Percentiles rank a stretch among this genome's conserved stretches.
Evolutionary conservation across 768 basidiomycete genomes (phyloP).

Genomic region (Kwoniella bestiolae): DNA sequence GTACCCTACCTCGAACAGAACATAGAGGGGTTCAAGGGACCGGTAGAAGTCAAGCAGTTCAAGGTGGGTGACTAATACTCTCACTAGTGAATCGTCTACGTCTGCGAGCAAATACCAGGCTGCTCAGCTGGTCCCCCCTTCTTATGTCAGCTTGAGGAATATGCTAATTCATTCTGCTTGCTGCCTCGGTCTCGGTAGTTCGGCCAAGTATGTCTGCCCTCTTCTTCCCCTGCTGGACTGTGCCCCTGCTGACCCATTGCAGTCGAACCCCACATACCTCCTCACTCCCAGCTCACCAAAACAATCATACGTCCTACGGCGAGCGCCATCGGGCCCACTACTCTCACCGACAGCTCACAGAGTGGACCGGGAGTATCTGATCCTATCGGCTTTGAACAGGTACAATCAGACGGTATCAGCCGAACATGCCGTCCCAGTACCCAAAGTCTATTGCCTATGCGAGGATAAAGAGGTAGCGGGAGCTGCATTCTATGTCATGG

Average conservation of each 20-base stretch:
- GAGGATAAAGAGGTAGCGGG: slow-evolving; percentile 77
- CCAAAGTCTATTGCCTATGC: slow-evolving; percentile 80
- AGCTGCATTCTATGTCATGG: slow-evolving; percentile 95
- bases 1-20: slow-evolving; percentile 63
- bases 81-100: too few relatives aligned
- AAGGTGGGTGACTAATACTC: slow-evolving; percentile 63
- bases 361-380: slow-evolving; percentile 87
- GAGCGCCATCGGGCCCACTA: slow-evolving; percentile 86
- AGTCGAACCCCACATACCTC: slow-evolving; percentile 98
- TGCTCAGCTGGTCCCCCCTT: neutral
- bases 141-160: neutral
- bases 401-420: slow-evolving; percentile 66
- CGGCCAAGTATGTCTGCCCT: slow-evolving; percentile 70
- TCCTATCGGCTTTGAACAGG: slow-evolving; percentile 74
- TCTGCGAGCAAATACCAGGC: too few relatives aligned
- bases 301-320: slow-evolving; percentile 79
- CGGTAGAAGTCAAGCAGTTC: slow-evolving; percentile 87
- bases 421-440: slow-evolving; percentile 71
- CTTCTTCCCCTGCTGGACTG: neutral
- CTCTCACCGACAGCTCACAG: slow-evolving; percentile 91
- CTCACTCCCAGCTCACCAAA: slow-evolving; percentile 71
- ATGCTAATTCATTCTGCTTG: neutral
- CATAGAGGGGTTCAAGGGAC: slow-evolving; percentile 65
- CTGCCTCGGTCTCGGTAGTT: slow-evolving; percentile 62
- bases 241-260: slow-evolving; percentile 6